Conservation (phyloP, 163 green algal species). For the Volvox carteri region DNA sequence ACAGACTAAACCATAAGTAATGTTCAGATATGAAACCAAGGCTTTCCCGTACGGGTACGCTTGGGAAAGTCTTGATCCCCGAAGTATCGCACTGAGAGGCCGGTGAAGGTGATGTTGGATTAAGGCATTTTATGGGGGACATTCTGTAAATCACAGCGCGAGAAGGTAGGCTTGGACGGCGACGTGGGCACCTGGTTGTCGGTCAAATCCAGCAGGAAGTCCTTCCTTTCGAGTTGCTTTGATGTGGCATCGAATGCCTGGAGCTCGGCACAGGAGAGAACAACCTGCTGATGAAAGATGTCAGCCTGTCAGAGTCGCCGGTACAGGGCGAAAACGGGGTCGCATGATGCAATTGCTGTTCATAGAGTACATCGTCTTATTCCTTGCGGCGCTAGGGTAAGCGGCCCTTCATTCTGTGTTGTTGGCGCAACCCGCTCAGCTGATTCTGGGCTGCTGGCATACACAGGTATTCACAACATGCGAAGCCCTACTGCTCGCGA, state of each 20-base stretch:
- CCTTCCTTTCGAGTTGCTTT: no score
- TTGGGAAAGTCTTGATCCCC: no score
- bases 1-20: no score
- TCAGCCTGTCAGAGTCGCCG: not conserved
- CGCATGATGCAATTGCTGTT: not conserved
- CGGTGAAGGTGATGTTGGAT: no score
- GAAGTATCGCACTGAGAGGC: no score
- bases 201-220: no score
- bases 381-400: not conserved
- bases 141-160: no score
- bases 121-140: no score
- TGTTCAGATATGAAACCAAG: no score
- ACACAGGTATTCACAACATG: slow-evolving; percentile 29
- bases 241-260: not conserved
- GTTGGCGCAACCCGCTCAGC: not conserved
- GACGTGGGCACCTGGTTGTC: no score
- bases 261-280: not conserved
- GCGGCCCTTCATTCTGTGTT: not conserved
- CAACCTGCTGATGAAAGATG: not conserved
- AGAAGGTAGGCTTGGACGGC: no score
- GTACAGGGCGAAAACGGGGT: not conserved
- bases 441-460: not conserved
- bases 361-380: not conserved
- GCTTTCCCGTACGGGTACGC: no score
- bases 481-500: slow-evolving; percentile 5